Evolutionary conservation across 139 green algal species (phyloP).

Genomic region (Dunaliella primolecta): DNA sequence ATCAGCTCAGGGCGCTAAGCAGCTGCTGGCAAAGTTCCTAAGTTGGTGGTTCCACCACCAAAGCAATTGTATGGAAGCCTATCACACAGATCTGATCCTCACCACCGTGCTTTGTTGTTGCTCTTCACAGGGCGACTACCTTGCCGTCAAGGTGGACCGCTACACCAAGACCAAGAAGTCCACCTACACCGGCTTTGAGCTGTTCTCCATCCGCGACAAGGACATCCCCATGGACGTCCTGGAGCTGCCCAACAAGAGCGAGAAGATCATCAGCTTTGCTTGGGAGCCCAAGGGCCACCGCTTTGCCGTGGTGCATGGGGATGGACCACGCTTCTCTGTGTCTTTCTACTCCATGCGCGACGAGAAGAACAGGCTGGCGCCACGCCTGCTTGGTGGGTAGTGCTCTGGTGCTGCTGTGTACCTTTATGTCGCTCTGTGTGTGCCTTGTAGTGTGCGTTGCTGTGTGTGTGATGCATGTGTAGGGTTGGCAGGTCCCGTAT

Average conservation of each 20-base stretch:
- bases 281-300: slow-evolving; percentile 94
- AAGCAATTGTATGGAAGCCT: too few relatives aligned
- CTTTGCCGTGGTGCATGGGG: slow-evolving; percentile 91
- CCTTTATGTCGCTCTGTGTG: too few relatives aligned
- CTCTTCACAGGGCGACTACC: slow-evolving; percentile 94
- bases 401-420: too few relatives aligned
- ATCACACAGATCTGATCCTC: too few relatives aligned
- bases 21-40: too few relatives aligned
- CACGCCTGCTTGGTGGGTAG: slow-evolving; percentile 41
- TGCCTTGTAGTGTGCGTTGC: too few relatives aligned
- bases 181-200: slow-evolving; percentile 92
- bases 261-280: slow-evolving; percentile 79
- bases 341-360: slow-evolving; percentile 94
- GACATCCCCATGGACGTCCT: slow-evolving; percentile 88
- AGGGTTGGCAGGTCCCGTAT: too few relatives aligned
- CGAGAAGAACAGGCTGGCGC: slow-evolving; percentile 58
- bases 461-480: too few relatives aligned
- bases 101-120: too few relatives aligned
- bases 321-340: slow-evolving; percentile 73
- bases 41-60: too few relatives aligned
- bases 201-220: slow-evolving; percentile 81
- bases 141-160: slow-evolving; percentile 93
- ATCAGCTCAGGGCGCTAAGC: too few relatives aligned
- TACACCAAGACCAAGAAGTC: slow-evolving; percentile 98
- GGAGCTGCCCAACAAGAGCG: slow-evolving; percentile 68